These are phyloP conservation scores for Colletotrichum tropicale DNA, from an alignment of 2,329 filamentous ascomycete species.

Conservation along the genomic window DNA sequence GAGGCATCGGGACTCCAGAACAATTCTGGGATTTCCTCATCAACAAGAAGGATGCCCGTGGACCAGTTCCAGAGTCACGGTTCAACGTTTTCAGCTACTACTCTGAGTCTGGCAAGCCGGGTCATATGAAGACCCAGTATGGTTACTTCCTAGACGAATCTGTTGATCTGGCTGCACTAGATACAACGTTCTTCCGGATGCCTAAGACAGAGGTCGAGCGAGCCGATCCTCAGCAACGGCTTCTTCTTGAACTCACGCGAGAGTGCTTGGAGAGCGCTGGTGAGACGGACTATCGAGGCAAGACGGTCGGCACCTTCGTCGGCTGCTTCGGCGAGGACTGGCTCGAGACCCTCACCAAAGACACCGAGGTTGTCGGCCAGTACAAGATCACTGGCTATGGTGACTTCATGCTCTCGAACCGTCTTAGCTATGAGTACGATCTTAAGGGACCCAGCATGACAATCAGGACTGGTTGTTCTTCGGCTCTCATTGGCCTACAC, in stretches of 20 bases:
- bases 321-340: conserved; percentile 32
- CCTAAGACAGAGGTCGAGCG: conserved; percentile 25
- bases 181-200: conserved; percentile 35
- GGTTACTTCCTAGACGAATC: conserved; percentile 34
- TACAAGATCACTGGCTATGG: conserved; percentile 22
- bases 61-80: conserved; percentile 24
- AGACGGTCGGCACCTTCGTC: conserved; percentile 29
- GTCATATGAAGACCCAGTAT: conserved; percentile 23
- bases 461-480: conserved; percentile 39
- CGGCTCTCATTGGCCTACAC: conserved; percentile 33
- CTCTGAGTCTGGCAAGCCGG: conserved; percentile 17
- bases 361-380: conserved; percentile 8
- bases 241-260: not conserved
- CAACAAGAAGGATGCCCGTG: conserved; percentile 23
- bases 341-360: conserved; percentile 25
- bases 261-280: conserved; percentile 23
- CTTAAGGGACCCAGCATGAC: conserved; percentile 36
- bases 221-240: conserved; percentile 13
- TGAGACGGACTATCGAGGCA: conserved; percentile 26
- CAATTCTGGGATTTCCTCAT: conserved; percentile 30
- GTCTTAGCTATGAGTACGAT: conserved; percentile 34
- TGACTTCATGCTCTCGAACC: conserved; percentile 32
- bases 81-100: conserved; percentile 21
- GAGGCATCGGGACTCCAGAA: conserved; percentile 22
- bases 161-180: conserved; percentile 28